These are phyloP conservation scores for Mycena rosella DNA, from an alignment of 768 basidiomycete species.

Conservation along the genomic window DNA sequence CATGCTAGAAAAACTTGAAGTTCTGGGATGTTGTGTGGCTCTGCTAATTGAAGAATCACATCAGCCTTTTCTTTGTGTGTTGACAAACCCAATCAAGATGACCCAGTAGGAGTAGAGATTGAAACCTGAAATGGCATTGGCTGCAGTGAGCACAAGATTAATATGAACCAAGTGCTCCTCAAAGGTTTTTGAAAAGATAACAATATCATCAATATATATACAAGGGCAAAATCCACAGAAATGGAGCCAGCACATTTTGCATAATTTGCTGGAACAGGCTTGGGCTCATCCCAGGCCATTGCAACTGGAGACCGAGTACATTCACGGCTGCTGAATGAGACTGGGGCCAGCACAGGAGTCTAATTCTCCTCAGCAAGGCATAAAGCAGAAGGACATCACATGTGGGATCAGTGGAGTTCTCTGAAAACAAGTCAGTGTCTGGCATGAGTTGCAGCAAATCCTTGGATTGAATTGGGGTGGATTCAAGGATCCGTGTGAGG, in stretches of 20 bases:
- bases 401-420: no score
- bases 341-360: conserved; percentile 55
- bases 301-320: conserved; percentile 54
- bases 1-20: conserved; percentile 47
- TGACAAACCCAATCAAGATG: conserved; percentile 34
- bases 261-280: conserved; percentile 56
- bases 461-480: no score
- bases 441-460: no score
- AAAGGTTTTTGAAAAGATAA: conserved; percentile 45
- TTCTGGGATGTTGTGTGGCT: conserved; percentile 42
- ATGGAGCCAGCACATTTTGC: conserved; percentile 50
- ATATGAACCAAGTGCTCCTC: conserved; percentile 49
- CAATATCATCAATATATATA: conserved; percentile 59
- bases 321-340: conserved; percentile 51
- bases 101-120: conserved; percentile 50
- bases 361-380: conserved; percentile 40
- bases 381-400: no score
- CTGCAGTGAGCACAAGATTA: conserved; percentile 45
- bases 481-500: no score
- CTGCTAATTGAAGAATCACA: conserved; percentile 45
- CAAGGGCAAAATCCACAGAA: conserved; percentile 53
- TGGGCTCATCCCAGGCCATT: no score
- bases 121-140: conserved; percentile 52
- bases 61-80: conserved; percentile 48
- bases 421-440: no score